Evolutionary conservation across 805 yeast genomes (phyloP).

Genomic region (Ogataea henricii): DNA sequence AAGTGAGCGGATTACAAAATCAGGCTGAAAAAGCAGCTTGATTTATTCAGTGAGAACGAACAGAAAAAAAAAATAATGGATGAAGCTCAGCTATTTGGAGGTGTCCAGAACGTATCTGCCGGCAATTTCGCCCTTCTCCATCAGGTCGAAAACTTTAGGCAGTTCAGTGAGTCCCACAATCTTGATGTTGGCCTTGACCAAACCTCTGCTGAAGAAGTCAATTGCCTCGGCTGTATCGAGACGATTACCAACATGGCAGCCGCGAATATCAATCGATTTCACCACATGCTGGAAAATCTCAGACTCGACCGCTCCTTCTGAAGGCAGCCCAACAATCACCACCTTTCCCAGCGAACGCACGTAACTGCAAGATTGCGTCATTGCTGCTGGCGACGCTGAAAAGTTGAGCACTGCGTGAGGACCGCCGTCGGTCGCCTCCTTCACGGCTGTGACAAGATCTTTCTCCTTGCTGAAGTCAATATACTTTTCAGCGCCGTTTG

Average conservation of each 20-base stretch:
- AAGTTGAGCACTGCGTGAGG: conserved; percentile 72
- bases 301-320: conserved; percentile 66
- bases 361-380: conserved; percentile 57
- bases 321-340: conserved; percentile 73
- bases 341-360: conserved; percentile 64
- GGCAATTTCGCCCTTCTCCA: conserved; percentile 83
- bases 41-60: background rate
- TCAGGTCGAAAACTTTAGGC: conserved; percentile 67
- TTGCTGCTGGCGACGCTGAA: conserved; percentile 57
- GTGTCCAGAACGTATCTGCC: conserved; percentile 92
- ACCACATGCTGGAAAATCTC: conserved; percentile 75
- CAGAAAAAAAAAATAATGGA: background rate
- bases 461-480: conserved; percentile 52
- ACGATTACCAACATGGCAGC: conserved; percentile 90
- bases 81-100: conserved; percentile 45
- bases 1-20: conserved; percentile 34
- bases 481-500: conserved; percentile 64
- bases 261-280: conserved; percentile 70
- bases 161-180: conserved; percentile 76
- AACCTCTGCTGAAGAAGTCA: conserved; percentile 70
- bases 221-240: conserved; percentile 80
- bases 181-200: conserved; percentile 66
- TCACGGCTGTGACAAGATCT: conserved; percentile 45
- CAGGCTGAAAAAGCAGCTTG: background rate
- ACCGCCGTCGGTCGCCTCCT: conserved; percentile 51